Percentiles rank a stretch among this genome's conserved stretches.
Evolutionary conservation across 306 rosid species (phyloP).

Genomic region (Medicago truncatula): MtrunA17r5.0-ANR NC_053046.1:816501-817000

Average conservation of each 20-base stretch:
- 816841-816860: constrained; percentile 49
- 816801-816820: constrained; percentile 34
- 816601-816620: background rate
- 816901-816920: constrained; percentile 44
- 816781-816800: constrained; percentile 38
- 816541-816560: background rate
- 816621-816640: too few species aligned
- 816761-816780: constrained; percentile 38
- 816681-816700: background rate
- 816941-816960: constrained; percentile 44
- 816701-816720: background rate
- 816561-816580: background rate
- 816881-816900: constrained; percentile 41
- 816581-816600: background rate
- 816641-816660: background rate
- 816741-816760: constrained; percentile 15
- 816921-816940: constrained; percentile 43
- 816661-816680: background rate
- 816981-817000: constrained; percentile 3
- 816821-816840: constrained; percentile 45
- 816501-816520: constrained; percentile 29
- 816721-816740: background rate
- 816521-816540: background rate
- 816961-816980: background rate
- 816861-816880: constrained; percentile 30